Percentiles rank a stretch among this genome's conserved stretches.
phyloP scores from a whole-genome alignment of 1,139 yeast species.

The Yamadazyma blattariae region DNA sequence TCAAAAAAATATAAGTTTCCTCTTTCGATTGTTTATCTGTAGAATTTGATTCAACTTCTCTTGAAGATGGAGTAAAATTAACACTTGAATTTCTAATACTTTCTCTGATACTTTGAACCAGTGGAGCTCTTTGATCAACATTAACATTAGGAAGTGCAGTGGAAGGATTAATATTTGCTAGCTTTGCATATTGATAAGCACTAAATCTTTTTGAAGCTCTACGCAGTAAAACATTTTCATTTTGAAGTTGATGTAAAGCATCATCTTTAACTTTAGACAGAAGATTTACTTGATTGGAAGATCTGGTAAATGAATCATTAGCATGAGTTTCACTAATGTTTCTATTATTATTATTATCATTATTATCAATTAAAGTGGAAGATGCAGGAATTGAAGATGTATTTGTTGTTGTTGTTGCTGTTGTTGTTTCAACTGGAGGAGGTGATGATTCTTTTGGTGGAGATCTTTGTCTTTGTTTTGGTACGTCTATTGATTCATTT shows the following conservation, averaged over 20 bases:
- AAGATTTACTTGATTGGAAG: background rate
- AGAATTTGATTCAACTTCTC: background rate
- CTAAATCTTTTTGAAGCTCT: conserved; percentile 91
- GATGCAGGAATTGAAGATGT: background rate
- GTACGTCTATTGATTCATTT: conserved; percentile 7
- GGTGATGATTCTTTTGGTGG: background rate
- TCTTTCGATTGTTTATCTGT: conserved; percentile 2
- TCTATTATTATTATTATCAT: background rate
- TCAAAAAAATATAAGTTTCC: conserved; percentile 43
- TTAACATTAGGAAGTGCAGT: conserved; percentile 15
- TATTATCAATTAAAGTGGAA: background rate
- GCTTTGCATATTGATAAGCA: conserved; percentile 87
- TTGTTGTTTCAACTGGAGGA: conserved; percentile 1
- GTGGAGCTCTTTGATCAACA: conserved; percentile 7
- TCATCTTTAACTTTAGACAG: conserved; percentile 4
- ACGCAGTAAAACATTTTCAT: conserved; percentile 51
- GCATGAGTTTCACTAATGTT: background rate
- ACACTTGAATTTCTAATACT: conserved; percentile 3
- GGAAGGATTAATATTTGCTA: conserved; percentile 50
- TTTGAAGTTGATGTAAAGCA: conserved; percentile 16
- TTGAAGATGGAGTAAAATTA: conserved; percentile 2
- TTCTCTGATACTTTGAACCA: conserved; percentile 9
- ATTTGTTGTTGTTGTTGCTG: background rate
- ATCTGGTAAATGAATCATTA: background rate
- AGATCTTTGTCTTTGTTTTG: conserved; percentile 3